These are phyloP conservation scores for Brassica cretica DNA, from an alignment of 345 rosid genomes.

Conservation along the genomic window DNA sequence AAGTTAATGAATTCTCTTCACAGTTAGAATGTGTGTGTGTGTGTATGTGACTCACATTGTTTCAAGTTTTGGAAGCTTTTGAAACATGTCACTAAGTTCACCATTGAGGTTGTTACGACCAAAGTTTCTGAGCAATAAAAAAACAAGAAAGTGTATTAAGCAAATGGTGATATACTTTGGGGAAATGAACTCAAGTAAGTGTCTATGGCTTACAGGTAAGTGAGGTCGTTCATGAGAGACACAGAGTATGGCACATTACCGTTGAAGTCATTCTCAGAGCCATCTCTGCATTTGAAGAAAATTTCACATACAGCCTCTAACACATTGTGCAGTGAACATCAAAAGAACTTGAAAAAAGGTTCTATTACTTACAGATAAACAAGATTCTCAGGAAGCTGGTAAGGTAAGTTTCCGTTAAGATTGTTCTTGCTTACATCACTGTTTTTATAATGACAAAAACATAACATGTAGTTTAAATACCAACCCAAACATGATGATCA, in stretches of 20 bases:
- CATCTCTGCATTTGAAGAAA: slow-evolving; percentile 62
- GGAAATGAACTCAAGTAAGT: neutral
- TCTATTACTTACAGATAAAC: slow-evolving; percentile 54
- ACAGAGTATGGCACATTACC: slow-evolving; percentile 87
- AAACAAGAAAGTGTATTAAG: neutral
- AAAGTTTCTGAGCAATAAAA: slow-evolving; percentile 53
- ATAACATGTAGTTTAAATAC: slow-evolving; percentile 15
- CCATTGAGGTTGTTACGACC: slow-evolving; percentile 74
- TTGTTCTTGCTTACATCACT: slow-evolving; percentile 94
- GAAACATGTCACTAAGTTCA: slow-evolving; percentile 82
- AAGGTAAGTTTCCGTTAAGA: slow-evolving; percentile 74
- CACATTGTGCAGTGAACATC: neutral
- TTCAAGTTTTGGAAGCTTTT: slow-evolving; percentile 66
- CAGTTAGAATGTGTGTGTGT: neutral
- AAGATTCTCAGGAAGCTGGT: slow-evolving; percentile 86
- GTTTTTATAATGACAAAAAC: slow-evolving; percentile 52
- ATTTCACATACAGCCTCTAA: neutral
- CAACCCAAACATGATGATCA: slow-evolving; percentile 18
- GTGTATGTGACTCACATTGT: slow-evolving; percentile 53
- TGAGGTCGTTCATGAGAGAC: slow-evolving; percentile 71
- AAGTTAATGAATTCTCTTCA: neutral
- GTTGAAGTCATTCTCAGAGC: slow-evolving; percentile 67
- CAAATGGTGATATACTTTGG: neutral
- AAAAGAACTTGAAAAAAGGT: neutral
- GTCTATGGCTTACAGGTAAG: slow-evolving; percentile 58